Evolutionary conservation across 495 filamentous ascomycete genomes (phyloP).

Genomic region (Xylaria sp.): DNA sequence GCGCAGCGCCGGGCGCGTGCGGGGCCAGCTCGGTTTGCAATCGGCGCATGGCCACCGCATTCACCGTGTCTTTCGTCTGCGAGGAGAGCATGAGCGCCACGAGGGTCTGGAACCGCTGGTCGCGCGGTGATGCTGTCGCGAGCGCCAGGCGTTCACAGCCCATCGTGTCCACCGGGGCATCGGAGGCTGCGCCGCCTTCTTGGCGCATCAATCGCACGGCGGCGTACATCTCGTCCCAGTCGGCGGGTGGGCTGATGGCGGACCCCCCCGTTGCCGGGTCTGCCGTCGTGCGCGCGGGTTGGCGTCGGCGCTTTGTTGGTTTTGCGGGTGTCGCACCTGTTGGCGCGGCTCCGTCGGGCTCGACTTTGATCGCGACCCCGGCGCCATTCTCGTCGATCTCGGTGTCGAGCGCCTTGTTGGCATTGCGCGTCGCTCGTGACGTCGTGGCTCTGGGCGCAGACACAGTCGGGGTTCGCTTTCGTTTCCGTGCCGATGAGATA

Average conservation of each 20-base stretch:
- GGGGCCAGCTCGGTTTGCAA: slow-evolving; percentile 74
- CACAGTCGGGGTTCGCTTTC: slow-evolving; percentile 52
- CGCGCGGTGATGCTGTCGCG: slow-evolving; percentile 57
- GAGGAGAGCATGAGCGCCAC: slow-evolving; percentile 94
- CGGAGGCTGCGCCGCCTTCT: slow-evolving; percentile 60
- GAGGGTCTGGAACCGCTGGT: slow-evolving; percentile 89
- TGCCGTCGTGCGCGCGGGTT: slow-evolving; percentile 70
- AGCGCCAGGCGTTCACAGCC: slow-evolving; percentile 84
- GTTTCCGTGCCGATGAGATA: slow-evolving; percentile 50
- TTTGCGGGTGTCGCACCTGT: slow-evolving; percentile 31
- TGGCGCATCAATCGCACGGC: slow-evolving; percentile 80
- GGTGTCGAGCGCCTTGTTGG: slow-evolving; percentile 34
- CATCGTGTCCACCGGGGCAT: slow-evolving; percentile 96
- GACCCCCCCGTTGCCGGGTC: slow-evolving; percentile 60
- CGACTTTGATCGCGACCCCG: slow-evolving; percentile 26
- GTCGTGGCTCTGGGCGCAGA: slow-evolving; percentile 28
- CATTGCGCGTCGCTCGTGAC: slow-evolving; percentile 26
- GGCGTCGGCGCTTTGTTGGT: slow-evolving; percentile 55
- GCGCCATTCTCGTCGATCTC: neutral
- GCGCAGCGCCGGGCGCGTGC: slow-evolving; percentile 37
- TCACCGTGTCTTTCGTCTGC: slow-evolving; percentile 96
- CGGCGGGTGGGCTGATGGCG: slow-evolving; percentile 69
- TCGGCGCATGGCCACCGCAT: slow-evolving; percentile 79
- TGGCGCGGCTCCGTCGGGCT: neutral
- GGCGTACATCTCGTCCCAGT: slow-evolving; percentile 87